Evolutionary conservation across 495 filamentous ascomycete species (phyloP).

Genomic region (Pseudoneurospora amorphoporcata): DNA sequence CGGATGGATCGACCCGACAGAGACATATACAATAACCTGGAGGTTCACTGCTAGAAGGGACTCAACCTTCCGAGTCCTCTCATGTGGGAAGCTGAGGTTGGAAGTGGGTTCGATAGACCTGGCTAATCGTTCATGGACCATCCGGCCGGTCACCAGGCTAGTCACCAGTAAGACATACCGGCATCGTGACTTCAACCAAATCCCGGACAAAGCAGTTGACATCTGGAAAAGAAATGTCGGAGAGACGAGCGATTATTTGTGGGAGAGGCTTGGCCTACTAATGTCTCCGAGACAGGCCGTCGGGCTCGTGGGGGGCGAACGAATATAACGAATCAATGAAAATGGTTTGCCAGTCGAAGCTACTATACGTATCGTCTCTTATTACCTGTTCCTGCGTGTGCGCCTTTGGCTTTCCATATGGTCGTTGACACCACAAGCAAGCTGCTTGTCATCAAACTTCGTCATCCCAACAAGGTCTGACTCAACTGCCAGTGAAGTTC

Average conservation of each 20-base stretch:
- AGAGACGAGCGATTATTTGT: neutral
- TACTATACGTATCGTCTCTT: neutral
- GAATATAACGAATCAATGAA: neutral
- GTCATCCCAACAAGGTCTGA: too few species aligned
- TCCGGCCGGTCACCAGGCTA: neutral
- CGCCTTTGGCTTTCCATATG: neutral
- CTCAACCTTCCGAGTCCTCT: neutral
- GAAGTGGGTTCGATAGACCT: neutral
- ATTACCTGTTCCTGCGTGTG: neutral
- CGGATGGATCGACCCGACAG: neutral
- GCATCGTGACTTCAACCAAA: neutral
- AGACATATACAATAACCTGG: neutral
- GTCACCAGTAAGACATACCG: neutral
- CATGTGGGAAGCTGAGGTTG: too few species aligned
- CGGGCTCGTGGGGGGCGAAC: neutral
- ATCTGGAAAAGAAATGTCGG: neutral
- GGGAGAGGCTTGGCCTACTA: neutral
- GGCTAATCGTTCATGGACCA: neutral
- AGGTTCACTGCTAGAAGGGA: neutral
- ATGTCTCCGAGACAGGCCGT: neutral
- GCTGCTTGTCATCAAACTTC: too few species aligned
- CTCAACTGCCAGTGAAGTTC: too few species aligned
- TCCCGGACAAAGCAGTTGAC: neutral
- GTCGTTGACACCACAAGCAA: too few species aligned
- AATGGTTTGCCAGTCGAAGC: neutral